These are phyloP conservation scores for Epichloe uncinata DNA, from an alignment of 2,329 filamentous ascomycete species.

Conservation along the genomic window DNA sequence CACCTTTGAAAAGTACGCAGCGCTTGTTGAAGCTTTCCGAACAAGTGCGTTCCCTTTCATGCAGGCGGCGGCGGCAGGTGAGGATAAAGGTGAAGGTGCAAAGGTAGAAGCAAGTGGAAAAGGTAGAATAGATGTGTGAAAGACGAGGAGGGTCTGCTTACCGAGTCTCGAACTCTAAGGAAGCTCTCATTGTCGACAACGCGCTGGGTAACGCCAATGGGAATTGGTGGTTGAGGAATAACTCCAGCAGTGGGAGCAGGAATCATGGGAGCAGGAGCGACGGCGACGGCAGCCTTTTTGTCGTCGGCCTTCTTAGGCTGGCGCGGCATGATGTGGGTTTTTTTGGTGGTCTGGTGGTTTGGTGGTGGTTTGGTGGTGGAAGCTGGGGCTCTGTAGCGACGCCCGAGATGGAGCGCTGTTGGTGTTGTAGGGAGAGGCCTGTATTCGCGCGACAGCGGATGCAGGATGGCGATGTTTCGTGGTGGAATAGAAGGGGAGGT, in stretches of 20 bases:
- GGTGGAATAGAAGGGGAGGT: conserved; percentile 1
- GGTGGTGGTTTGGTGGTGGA: not conserved
- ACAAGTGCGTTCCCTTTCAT: no score
- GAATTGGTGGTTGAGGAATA: conserved; percentile 7
- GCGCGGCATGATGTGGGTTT: conserved; percentile 27
- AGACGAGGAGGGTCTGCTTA: conserved; percentile 38
- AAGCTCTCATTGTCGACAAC: conserved; percentile 62
- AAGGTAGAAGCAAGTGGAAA: not conserved
- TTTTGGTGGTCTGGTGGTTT: not conserved
- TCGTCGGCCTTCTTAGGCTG: conserved; percentile 30
- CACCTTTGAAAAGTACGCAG: not conserved
- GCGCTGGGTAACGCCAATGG: conserved; percentile 15
- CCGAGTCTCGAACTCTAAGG: conserved; percentile 66
- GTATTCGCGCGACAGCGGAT: conserved; percentile 2
- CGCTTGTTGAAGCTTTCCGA: no score
- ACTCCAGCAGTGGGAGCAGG: conserved; percentile 5
- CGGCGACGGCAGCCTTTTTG: conserved; percentile 22
- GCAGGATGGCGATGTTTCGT: conserved; percentile 6
- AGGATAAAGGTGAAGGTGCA: no score
- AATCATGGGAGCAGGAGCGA: conserved; percentile 18
- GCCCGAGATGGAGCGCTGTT: conserved; percentile 9
- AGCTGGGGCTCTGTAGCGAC: conserved; percentile 1
- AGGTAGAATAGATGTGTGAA: conserved; percentile 6
- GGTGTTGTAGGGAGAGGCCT: conserved; percentile 7
- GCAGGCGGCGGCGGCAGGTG: no score